A percentile compares a stretch with the other conserved stretches of the same genome.
Evolutionary conservation across 768 basidiomycete genomes (phyloP).

Genomic region (Lentinus brumalis): DNA sequence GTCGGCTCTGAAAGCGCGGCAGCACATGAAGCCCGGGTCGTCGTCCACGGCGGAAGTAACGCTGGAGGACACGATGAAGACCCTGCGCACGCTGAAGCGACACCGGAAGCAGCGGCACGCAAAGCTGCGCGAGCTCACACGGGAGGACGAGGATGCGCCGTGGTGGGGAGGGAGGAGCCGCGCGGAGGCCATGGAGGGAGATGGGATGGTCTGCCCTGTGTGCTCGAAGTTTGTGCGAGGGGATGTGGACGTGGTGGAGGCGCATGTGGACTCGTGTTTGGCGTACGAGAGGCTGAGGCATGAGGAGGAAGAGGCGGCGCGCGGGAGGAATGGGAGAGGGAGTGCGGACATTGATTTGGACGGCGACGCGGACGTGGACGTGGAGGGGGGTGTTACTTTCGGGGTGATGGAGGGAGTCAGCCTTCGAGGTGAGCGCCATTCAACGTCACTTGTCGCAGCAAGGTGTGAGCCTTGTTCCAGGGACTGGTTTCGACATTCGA

Average conservation of each 20-base stretch:
- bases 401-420: conserved; percentile 37
- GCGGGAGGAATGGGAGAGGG: conserved; percentile 28
- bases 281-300: conserved; percentile 53
- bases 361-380: conserved; percentile 47
- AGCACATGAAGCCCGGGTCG: conserved; percentile 25
- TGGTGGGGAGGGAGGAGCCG: conserved; percentile 21
- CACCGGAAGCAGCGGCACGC: conserved; percentile 68
- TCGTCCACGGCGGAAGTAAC: conserved; percentile 26
- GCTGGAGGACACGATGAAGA: conserved; percentile 44
- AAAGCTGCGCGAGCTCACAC: conserved; percentile 67
- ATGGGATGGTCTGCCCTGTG: conserved; percentile 66
- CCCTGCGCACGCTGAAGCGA: conserved; percentile 63
- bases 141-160: conserved; percentile 55
- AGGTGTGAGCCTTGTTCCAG: conserved; percentile 34
- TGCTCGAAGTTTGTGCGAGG: conserved; percentile 60
- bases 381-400: conserved; percentile 34
- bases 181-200: conserved; percentile 32
- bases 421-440: conserved; percentile 33
- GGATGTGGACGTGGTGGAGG: conserved; percentile 72
- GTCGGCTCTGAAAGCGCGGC: conserved; percentile 48
- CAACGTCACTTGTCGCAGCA: conserved; percentile 3
- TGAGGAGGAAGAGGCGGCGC: conserved; percentile 38
- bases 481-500: conserved; percentile 73
- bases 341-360: conserved; percentile 37
- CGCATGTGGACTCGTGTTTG: conserved; percentile 82